Conservation (phyloP, 306 rosid species). For the Trifolium subterraneum region DNA sequence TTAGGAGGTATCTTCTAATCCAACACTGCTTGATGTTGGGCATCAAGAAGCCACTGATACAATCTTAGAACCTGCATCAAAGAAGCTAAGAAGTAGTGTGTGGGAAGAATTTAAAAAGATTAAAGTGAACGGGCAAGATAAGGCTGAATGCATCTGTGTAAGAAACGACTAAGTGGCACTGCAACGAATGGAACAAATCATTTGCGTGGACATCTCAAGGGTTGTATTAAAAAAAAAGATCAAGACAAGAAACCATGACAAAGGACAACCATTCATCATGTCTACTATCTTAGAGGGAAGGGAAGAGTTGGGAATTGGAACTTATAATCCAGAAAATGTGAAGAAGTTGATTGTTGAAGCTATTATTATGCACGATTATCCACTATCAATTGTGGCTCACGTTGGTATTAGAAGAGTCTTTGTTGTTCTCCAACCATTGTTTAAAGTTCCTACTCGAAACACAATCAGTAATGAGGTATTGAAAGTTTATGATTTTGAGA, state of each 20-base stretch:
- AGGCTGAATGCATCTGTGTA: neutral
- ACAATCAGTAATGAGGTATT: too few species aligned
- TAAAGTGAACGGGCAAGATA: neutral
- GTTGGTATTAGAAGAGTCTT: too few species aligned
- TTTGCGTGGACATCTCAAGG: neutral
- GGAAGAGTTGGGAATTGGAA: neutral
- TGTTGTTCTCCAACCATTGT: too few species aligned
- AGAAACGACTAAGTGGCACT: neutral
- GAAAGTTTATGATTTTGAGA: too few species aligned
- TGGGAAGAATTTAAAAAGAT: too few species aligned
- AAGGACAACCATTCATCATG: neutral
- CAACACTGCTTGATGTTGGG: neutral
- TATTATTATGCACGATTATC: neutral
- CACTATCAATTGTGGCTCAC: neutral
- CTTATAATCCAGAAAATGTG: neutral
- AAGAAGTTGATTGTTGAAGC: neutral
- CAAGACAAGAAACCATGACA: neutral
- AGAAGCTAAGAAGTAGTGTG: too few species aligned
- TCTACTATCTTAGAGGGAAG: neutral
- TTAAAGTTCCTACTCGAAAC: too few species aligned
- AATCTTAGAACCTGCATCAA: neutral
- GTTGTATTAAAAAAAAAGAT: too few species aligned
- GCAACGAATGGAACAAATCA: neutral
- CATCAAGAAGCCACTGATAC: neutral
- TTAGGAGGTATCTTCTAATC: neutral